These are phyloP conservation scores for Diaporthe amygdali DNA, from an alignment of 2,329 filamentous ascomycete genomes.

Conservation along the genomic window DNA sequence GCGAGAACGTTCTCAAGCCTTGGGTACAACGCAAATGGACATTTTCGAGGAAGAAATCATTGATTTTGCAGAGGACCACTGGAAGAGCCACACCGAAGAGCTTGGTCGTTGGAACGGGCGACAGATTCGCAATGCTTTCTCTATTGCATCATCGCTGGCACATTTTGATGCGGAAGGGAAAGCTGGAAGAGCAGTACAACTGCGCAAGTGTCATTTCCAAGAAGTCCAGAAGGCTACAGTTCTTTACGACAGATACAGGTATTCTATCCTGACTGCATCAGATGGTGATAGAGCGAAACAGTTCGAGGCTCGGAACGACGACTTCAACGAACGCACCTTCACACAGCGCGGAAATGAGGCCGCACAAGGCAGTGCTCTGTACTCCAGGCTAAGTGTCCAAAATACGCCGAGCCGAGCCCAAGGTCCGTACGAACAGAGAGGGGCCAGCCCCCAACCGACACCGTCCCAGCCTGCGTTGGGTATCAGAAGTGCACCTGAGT, in stretches of 20 bases:
- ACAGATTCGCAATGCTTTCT: constrained; percentile 41
- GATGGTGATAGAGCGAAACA: not conserved
- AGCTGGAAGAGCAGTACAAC: not conserved
- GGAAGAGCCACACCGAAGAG: not conserved
- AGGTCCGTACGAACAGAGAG: not conserved
- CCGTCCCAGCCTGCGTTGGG: too few relatives aligned
- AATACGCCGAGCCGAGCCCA: not conserved
- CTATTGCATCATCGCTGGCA: constrained; percentile 30
- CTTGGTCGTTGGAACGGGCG: constrained; percentile 37
- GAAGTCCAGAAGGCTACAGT: not conserved
- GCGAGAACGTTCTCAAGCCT: not conserved
- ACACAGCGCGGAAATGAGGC: not conserved
- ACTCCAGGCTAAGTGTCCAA: not conserved
- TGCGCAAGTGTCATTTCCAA: constrained; percentile 12
- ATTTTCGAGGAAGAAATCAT: not conserved
- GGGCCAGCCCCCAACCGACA: not conserved
- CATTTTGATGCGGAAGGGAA: not conserved
- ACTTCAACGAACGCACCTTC: not conserved
- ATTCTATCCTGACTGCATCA: not conserved
- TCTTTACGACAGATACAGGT: not conserved
- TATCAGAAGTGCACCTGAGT: not conserved
- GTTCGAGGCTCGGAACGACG: not conserved
- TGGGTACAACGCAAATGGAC: constrained; percentile 24
- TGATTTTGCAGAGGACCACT: not conserved
- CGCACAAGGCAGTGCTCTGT: too few relatives aligned